These are phyloP conservation scores for Clarireedia hainanense DNA, from an alignment of 2,329 filamentous ascomycete species.

Conservation along the genomic window DNA sequence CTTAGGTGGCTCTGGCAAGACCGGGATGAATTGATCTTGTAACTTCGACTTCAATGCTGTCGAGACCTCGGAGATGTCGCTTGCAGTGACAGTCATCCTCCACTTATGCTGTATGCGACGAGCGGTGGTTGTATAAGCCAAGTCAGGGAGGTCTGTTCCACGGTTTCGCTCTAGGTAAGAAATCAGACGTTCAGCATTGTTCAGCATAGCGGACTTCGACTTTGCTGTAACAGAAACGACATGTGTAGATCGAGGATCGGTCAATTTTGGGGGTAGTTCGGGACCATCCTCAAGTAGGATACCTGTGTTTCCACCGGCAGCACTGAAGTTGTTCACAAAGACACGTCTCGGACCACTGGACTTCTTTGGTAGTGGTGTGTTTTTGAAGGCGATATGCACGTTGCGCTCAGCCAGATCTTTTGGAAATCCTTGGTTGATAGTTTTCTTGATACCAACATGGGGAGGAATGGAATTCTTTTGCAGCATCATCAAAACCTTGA, in stretches of 20 bases:
- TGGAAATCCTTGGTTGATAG: slow-evolving; percentile 31
- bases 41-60: slow-evolving; percentile 3
- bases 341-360: slow-evolving; percentile 23
- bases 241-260: slow-evolving; percentile 38
- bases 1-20: slow-evolving; percentile 16
- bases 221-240: slow-evolving; percentile 43
- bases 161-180: slow-evolving; percentile 21
- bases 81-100: slow-evolving; percentile 42
- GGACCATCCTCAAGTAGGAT: slow-evolving; percentile 28
- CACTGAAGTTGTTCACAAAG: slow-evolving; percentile 39
- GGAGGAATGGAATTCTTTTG: slow-evolving; percentile 27
- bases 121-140: slow-evolving; percentile 28
- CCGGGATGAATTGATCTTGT: slow-evolving; percentile 7
- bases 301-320: slow-evolving; percentile 28
- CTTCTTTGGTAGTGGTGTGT: not conserved
- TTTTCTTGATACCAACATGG: slow-evolving; percentile 26
- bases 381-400: slow-evolving; percentile 20
- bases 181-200: slow-evolving; percentile 22
- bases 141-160: slow-evolving; percentile 18
- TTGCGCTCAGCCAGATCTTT: slow-evolving; percentile 31
- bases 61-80: slow-evolving; percentile 31
- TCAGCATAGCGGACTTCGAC: slow-evolving; percentile 20
- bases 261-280: slow-evolving; percentile 25
- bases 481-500: slow-evolving; percentile 29
- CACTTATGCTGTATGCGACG: slow-evolving; percentile 53